Percentiles rank a stretch among this genome's conserved stretches.
phyloP scores from a whole-genome alignment of 768 basidiomycete species.

The Phaffia australis region DNA sequence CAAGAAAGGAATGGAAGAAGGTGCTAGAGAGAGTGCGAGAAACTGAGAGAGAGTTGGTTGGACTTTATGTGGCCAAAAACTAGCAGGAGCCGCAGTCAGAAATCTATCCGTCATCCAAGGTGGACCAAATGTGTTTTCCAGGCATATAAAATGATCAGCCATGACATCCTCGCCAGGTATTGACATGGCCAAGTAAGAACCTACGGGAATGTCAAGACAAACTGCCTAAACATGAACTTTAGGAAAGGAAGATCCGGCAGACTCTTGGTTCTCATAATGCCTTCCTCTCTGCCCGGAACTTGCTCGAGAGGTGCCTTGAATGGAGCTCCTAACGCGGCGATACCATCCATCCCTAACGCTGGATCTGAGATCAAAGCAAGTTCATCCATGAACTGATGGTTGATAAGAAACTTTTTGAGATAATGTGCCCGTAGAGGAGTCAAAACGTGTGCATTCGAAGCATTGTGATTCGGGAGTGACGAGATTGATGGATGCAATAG shows the following conservation, averaged over 20 bases:
- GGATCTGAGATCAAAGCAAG: conserved; percentile 51
- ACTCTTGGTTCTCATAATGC: conserved; percentile 18
- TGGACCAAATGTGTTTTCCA: no score
- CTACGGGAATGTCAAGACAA: conserved; percentile 76
- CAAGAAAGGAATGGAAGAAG: conserved; percentile 45
- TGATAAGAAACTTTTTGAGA: conserved; percentile 88
- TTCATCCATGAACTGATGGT: conserved; percentile 74
- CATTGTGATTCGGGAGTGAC: conserved; percentile 21
- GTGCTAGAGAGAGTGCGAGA: conserved; percentile 58
- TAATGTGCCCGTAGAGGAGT: conserved; percentile 91
- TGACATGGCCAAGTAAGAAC: not conserved
- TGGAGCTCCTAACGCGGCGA: conserved; percentile 80
- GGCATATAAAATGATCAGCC: no score
- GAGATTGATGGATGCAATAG: conserved; percentile 24
- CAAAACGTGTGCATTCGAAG: conserved; percentile 39
- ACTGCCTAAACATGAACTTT: conserved; percentile 80
- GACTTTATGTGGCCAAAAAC: conserved; percentile 88
- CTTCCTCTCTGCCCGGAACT: conserved; percentile 49
- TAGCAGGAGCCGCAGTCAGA: conserved; percentile 71
- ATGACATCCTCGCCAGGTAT: no score
- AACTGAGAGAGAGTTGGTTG: conserved; percentile 84
- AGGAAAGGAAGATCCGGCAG: conserved; percentile 52
- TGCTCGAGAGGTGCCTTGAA: conserved; percentile 48
- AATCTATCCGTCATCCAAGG: conserved; percentile 42
- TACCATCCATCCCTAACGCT: conserved; percentile 40